These are phyloP conservation scores for Neurospora sp. DNA, from an alignment of 495 filamentous ascomycete species.

Conservation along the genomic window DNA sequence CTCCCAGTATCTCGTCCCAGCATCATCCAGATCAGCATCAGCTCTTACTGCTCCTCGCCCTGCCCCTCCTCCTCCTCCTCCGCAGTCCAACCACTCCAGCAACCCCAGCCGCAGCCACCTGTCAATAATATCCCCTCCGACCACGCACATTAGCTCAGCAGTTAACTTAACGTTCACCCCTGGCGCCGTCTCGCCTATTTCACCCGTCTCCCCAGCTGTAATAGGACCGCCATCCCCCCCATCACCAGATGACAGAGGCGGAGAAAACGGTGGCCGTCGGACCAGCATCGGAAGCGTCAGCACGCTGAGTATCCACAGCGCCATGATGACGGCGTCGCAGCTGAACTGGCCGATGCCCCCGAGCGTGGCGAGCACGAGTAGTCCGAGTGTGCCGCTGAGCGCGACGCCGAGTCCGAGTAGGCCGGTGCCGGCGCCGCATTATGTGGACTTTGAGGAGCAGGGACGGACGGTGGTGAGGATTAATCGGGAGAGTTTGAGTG, in stretches of 20 bases:
- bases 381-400: not conserved
- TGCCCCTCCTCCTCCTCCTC: not conserved
- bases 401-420: not conserved
- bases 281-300: not conserved
- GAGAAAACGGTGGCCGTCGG: not conserved
- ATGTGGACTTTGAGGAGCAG: not conserved
- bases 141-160: not conserved
- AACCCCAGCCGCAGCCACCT: not conserved
- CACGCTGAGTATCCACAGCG: not conserved
- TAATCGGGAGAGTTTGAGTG: not conserved
- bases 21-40: not conserved
- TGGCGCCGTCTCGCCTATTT: not conserved
- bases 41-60: not conserved
- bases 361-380: not conserved
- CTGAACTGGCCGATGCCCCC: not conserved
- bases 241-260: not conserved
- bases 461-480: not conserved
- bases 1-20: not conserved
- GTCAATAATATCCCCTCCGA: not conserved
- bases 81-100: not conserved
- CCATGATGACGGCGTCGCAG: not conserved
- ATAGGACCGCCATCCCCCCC: not conserved
- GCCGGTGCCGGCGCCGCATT: not conserved
- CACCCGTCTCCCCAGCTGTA: not conserved
- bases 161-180: not conserved